phyloP scores from a whole-genome alignment of 805 yeast species.

The Candida michaelii region DNA sequence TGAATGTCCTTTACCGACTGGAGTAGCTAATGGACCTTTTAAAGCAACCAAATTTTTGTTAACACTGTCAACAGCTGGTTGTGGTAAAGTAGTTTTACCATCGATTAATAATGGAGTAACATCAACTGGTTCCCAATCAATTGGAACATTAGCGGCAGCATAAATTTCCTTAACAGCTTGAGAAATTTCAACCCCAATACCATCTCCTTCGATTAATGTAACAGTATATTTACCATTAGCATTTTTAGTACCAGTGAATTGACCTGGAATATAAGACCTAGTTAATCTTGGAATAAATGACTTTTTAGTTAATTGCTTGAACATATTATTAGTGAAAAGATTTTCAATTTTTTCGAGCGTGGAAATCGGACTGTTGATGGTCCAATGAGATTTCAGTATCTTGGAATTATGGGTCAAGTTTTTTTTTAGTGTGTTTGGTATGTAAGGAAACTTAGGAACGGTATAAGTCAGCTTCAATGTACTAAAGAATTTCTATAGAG shows the following conservation, averaged over 20 bases:
- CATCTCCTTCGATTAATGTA: slow-evolving; percentile 96
- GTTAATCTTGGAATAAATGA: slow-evolving; percentile 30
- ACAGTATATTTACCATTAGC: slow-evolving; percentile 87
- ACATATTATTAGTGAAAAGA: slow-evolving; percentile 21
- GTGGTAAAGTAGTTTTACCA: slow-evolving; percentile 90
- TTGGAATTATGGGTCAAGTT: neutral
- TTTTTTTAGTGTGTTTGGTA: no score
- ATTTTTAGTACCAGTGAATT: slow-evolving; percentile 62
- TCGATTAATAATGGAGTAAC: slow-evolving; percentile 90
- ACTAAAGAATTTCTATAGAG: no score
- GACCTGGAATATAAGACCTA: slow-evolving; percentile 57
- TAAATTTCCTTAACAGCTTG: slow-evolving; percentile 91
- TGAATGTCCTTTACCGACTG: slow-evolving; percentile 98
- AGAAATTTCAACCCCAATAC: slow-evolving; percentile 92
- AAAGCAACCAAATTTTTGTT: slow-evolving; percentile 91
- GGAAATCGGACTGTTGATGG: slow-evolving; percentile 7
- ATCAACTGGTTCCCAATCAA: slow-evolving; percentile 96
- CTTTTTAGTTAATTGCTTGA: slow-evolving; percentile 33
- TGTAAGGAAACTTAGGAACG: no score
- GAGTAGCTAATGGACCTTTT: slow-evolving; percentile 98
- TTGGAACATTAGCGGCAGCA: slow-evolving; percentile 91
- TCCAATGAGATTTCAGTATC: slow-evolving; percentile 7
- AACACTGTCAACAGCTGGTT: slow-evolving; percentile 87
- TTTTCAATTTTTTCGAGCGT: slow-evolving; percentile 9
- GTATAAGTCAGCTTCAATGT: no score